Evolutionary conservation across 2,329 filamentous ascomycete species (phyloP).

Genomic region (Zymoseptoria ardabiliae): DNA sequence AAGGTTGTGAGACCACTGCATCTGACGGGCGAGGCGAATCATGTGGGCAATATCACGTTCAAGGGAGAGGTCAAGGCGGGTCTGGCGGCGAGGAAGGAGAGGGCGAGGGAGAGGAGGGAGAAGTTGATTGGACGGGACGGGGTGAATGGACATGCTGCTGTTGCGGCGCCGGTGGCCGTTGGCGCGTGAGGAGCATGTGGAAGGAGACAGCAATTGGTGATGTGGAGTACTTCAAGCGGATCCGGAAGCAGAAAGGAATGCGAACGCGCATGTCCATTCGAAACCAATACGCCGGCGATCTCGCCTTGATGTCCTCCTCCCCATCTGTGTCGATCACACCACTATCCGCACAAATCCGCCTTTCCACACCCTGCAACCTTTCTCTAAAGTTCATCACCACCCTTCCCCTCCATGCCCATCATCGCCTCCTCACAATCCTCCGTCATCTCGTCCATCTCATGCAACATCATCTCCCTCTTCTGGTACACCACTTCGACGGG

Average conservation of each 20-base stretch:
- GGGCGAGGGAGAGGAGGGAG: slow-evolving; percentile 12
- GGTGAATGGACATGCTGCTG: slow-evolving; percentile 15
- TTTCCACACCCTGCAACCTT: neutral
- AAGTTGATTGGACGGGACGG: slow-evolving; percentile 4
- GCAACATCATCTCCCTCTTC: neutral
- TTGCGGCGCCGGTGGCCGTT: slow-evolving; percentile 9
- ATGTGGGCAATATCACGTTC: slow-evolving; percentile 28
- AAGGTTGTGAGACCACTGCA: slow-evolving; percentile 75
- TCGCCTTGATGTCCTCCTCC: no score
- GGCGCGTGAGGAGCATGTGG: neutral
- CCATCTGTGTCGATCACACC: no score
- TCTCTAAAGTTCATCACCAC: neutral
- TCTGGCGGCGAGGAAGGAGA: slow-evolving; percentile 12
- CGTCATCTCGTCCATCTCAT: neutral
- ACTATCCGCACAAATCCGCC: neutral
- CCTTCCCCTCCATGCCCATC: neutral
- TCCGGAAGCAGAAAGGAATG: neutral
- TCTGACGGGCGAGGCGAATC: slow-evolving; percentile 46
- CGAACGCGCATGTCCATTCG: no score
- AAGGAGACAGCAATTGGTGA: neutral
- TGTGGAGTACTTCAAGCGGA: neutral
- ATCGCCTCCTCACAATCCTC: neutral
- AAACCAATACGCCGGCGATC: no score
- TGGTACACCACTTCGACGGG: neutral
- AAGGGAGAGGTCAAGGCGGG: slow-evolving; percentile 11